These are phyloP conservation scores for Globisporangium acanthophoron DNA, from an alignment of 352 stramenopile species.

Conservation along the genomic window DNA sequence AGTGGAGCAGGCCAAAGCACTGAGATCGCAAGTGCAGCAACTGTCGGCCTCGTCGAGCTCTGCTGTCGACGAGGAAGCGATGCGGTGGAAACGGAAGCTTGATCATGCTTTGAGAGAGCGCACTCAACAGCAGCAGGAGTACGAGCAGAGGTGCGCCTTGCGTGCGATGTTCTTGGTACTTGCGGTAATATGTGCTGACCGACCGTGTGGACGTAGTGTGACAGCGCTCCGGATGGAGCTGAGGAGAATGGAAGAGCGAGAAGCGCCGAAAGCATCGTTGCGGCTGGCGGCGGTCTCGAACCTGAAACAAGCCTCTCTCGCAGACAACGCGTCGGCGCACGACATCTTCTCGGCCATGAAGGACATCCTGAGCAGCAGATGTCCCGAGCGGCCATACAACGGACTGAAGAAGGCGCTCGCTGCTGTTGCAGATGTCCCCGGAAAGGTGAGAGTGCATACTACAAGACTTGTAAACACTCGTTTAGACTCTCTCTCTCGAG, in stretches of 20 bases:
- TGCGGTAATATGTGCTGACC: not conserved
- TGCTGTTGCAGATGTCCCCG: conserved; percentile 54
- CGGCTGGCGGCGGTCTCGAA: conserved; percentile 22
- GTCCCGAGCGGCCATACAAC: conserved; percentile 62
- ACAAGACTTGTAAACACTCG: not conserved
- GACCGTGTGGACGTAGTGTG: conserved; percentile 14
- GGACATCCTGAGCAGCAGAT: conserved; percentile 51
- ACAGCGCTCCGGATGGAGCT: conserved; percentile 23
- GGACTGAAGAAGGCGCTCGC: conserved; percentile 77
- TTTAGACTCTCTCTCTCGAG: too few relatives aligned
- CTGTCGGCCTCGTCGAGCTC: conserved; percentile 11
- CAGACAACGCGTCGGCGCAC: conserved; percentile 36
- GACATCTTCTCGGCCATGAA: conserved; percentile 70
- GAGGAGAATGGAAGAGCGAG: conserved; percentile 18
- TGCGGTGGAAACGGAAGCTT: conserved; percentile 49
- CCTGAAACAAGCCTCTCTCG: conserved; percentile 45
- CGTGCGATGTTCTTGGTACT: not conserved
- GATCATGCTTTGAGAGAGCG: conserved; percentile 51
- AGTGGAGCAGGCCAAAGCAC: conserved; percentile 36
- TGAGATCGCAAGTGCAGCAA: conserved; percentile 46
- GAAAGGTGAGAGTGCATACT: conserved; percentile 35
- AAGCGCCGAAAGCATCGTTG: not conserved
- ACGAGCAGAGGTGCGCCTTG: conserved; percentile 26
- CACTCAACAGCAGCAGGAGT: conserved; percentile 27
- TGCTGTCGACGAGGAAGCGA: conserved; percentile 24